Evolutionary conservation across 768 basidiomycete species (phyloP).

Genomic region (Serendipita sp.): DNA sequence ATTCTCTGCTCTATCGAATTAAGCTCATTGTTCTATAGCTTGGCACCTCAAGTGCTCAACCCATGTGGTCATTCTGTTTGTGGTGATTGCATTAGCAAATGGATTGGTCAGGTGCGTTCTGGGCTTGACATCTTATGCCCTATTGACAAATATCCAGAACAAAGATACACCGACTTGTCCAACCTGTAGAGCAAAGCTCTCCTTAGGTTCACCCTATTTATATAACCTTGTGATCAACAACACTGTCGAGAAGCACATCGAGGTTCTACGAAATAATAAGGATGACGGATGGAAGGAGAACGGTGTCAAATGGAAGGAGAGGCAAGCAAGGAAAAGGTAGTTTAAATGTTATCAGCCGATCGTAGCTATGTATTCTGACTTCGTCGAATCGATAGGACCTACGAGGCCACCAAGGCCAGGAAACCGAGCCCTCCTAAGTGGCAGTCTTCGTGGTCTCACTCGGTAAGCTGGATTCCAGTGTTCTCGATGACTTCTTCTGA

Average conservation of each 20-base stretch:
- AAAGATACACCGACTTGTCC: background rate
- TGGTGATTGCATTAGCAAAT: background rate
- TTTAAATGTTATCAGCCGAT: background rate
- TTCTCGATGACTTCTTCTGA: no score
- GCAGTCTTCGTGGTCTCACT: constrained; percentile 56
- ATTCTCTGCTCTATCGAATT: background rate
- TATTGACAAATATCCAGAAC: background rate
- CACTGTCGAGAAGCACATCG: background rate
- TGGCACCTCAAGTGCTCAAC: background rate
- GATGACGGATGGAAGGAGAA: background rate
- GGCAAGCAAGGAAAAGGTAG: background rate
- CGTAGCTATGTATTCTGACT: background rate
- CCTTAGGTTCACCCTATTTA: background rate
- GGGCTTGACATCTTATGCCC: background rate
- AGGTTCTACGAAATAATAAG: background rate
- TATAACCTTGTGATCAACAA: background rate
- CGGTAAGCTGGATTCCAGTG: no score
- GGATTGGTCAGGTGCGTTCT: background rate
- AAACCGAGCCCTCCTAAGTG: background rate
- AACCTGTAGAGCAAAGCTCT: background rate
- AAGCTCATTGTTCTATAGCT: constrained; percentile 28
- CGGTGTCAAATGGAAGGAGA: background rate
- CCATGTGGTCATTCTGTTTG: background rate
- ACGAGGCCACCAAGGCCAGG: background rate
- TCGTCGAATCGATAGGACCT: background rate